A percentile compares a stretch with the other conserved stretches of the same genome.
These are phyloP conservation scores for Coniella lustricola DNA, from an alignment of 2,329 filamentous ascomycete species.

Conservation along the genomic window DNA sequence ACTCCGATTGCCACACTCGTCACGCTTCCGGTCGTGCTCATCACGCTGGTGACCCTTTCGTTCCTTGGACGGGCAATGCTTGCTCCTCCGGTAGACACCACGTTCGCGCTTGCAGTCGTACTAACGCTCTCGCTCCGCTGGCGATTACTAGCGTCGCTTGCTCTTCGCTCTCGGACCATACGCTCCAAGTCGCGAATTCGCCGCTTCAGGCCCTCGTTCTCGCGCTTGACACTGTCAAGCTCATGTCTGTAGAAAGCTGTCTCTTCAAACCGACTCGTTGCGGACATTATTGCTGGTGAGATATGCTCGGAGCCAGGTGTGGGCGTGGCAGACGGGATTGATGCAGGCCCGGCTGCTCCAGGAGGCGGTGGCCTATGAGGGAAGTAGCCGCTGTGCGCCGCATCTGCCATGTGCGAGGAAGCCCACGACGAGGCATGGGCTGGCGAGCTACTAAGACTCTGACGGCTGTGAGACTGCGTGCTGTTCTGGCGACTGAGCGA, in stretches of 20 bases:
- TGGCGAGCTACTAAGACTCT: conserved; percentile 44
- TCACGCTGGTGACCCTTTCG: conserved; percentile 37
- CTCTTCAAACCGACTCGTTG: conserved; percentile 56
- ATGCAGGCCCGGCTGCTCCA: conserved; percentile 25
- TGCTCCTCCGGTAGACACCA: conserved; percentile 25
- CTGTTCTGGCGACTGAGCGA: conserved; percentile 49
- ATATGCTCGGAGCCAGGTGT: conserved; percentile 32
- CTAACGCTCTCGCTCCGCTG: conserved; percentile 38
- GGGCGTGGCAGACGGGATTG: conserved; percentile 34
- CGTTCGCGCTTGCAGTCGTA: conserved; percentile 24
- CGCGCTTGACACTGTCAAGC: conserved; percentile 53
- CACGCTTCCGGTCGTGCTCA: conserved; percentile 32
- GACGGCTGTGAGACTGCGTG: conserved; percentile 38
- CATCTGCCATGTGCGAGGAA: conserved; percentile 38
- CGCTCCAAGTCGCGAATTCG: conserved; percentile 57
- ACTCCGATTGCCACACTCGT: conserved; percentile 44
- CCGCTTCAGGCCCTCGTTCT: conserved; percentile 56
- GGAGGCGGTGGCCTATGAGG: conserved; percentile 19
- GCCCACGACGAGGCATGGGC: conserved; percentile 38
- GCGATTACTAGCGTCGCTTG: conserved; percentile 37
- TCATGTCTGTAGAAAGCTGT: conserved; percentile 53
- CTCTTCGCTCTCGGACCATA: conserved; percentile 40
- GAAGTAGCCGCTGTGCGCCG: conserved; percentile 26
- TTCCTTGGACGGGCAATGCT: conserved; percentile 41
- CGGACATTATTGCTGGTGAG: conserved; percentile 48